Percentiles rank a stretch among this genome's conserved stretches.
Evolutionary conservation across 2,329 filamentous ascomycete genomes (phyloP).

Genomic region (Alternaria arborescens): DNA sequence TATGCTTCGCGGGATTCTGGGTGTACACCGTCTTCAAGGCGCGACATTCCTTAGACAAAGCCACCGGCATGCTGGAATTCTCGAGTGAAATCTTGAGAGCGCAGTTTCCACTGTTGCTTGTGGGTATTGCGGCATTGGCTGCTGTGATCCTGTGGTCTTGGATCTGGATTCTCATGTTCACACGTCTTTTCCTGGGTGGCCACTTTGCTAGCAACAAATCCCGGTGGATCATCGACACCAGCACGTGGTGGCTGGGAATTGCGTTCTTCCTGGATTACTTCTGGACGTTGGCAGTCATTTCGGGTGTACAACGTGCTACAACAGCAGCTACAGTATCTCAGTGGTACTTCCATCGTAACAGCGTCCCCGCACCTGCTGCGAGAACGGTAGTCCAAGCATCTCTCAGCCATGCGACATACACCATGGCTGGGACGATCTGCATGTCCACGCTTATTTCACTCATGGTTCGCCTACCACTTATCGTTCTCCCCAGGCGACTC

Average conservation of each 20-base stretch:
- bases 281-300: conserved; percentile 89
- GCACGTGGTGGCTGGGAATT: conserved; percentile 93
- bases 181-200: conserved; percentile 91
- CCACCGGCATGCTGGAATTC: conserved; percentile 90
- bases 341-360: conserved; percentile 98
- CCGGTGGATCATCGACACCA: conserved; percentile 82
- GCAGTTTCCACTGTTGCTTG: conserved; percentile 80
- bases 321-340: conserved; percentile 96
- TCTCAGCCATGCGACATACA: conserved; percentile 80
- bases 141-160: conserved; percentile 89
- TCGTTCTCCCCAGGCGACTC: conserved; percentile 80
- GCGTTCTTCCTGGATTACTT: conserved; percentile 95
- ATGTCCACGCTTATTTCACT: conserved; percentile 84
- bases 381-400: conserved; percentile 84
- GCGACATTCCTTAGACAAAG: conserved; percentile 80
- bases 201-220: conserved; percentile 67
- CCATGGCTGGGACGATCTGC: conserved; percentile 91
- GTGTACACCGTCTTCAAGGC: conserved; percentile 82
- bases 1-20: conserved; percentile 78
- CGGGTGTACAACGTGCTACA: conserved; percentile 87
- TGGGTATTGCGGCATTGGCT: conserved; percentile 81
- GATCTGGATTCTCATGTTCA: conserved; percentile 97
- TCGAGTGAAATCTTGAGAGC: conserved; percentile 85
- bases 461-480: conserved; percentile 81
- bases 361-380: conserved; percentile 78